Evolutionary conservation across 768 basidiomycete genomes (phyloP).

Genomic region (Tubosaeta brunneosetosa): DNA sequence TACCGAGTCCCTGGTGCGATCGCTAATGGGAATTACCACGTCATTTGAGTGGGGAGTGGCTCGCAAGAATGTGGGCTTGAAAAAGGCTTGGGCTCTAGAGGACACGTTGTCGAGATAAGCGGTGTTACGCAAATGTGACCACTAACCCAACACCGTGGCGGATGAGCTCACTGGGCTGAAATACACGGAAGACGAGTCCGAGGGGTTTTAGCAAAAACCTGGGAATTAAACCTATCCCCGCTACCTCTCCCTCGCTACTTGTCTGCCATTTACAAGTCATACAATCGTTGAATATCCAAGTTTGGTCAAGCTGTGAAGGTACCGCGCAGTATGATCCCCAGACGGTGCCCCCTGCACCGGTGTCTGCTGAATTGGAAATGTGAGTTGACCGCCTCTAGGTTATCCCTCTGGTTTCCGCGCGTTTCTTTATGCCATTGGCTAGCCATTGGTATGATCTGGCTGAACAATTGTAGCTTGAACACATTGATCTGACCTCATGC

Average conservation of each 20-base stretch:
- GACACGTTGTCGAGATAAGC: constrained; percentile 15
- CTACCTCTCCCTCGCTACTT: background rate
- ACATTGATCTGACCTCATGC: constrained; percentile 8
- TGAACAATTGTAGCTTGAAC: background rate
- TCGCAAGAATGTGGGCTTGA: constrained; percentile 1
- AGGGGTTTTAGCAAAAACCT: constrained; percentile 15
- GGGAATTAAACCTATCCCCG: background rate
- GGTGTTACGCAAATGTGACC: constrained; percentile 13
- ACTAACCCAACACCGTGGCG: constrained; percentile 2
- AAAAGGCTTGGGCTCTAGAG: constrained; percentile 1
- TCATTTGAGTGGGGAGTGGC: constrained; percentile 4
- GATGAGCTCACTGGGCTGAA: constrained; percentile 13
- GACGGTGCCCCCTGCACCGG: background rate
- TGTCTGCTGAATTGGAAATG: constrained; percentile 18
- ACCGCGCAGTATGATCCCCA: constrained; percentile 2
- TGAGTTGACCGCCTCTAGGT: constrained; percentile 13
- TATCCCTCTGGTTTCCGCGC: constrained; percentile 3
- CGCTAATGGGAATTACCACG: constrained; percentile 6
- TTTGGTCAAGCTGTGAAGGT: constrained; percentile 9
- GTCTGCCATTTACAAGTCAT: background rate
- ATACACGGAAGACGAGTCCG: constrained; percentile 14
- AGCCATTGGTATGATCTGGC: background rate
- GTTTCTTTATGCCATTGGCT: constrained; percentile 2
- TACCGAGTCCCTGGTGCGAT: constrained; percentile 17
- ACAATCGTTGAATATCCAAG: background rate